phyloP scores from a whole-genome alignment of 768 basidiomycete genomes.

The Grammothele lineata region DNA sequence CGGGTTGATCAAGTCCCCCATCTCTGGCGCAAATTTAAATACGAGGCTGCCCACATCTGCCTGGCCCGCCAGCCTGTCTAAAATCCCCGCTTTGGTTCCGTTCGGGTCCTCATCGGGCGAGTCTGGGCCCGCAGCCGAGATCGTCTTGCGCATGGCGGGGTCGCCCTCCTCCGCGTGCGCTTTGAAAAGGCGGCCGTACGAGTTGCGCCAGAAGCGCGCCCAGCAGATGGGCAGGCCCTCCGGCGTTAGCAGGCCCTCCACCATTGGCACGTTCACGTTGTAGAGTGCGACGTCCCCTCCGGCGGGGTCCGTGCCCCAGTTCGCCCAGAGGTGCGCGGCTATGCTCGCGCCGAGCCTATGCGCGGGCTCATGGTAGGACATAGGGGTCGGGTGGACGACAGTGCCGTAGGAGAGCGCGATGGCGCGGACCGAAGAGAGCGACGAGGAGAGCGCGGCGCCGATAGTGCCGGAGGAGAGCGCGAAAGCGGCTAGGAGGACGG shows the following conservation, averaged over 20 bases:
- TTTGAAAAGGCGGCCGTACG: conserved; percentile 80
- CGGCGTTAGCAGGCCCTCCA: conserved; percentile 55
- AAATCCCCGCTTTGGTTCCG: conserved; percentile 7
- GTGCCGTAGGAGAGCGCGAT: conserved; percentile 90
- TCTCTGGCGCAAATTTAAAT: conserved; percentile 76
- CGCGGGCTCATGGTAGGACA: conserved; percentile 60
- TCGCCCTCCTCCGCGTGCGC: conserved; percentile 28
- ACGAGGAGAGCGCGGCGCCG: conserved; percentile 83
- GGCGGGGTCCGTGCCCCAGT: conserved; percentile 78
- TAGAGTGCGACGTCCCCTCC: conserved; percentile 77
- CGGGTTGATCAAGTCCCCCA: conserved; percentile 65
- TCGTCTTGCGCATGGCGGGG: conserved; percentile 19
- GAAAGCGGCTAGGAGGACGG: conserved; percentile 68
- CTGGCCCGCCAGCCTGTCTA: conserved; percentile 9
- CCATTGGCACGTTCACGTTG: conserved; percentile 83
- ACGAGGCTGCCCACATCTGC: conserved; percentile 37
- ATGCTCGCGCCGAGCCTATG: conserved; percentile 65
- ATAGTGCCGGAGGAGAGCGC: conserved; percentile 89
- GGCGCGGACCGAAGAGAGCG: conserved; percentile 64
- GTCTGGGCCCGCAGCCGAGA: conserved; percentile 43
- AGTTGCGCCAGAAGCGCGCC: conserved; percentile 84
- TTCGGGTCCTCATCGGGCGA: conserved; percentile 25
- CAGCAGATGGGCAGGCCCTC: conserved; percentile 67
- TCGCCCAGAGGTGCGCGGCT: conserved; percentile 69
- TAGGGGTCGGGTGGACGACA: conserved; percentile 64